These are phyloP conservation scores for Eucalyptus dawsonii DNA, from an alignment of 345 rosid species.

Conservation along the genomic window DNA sequence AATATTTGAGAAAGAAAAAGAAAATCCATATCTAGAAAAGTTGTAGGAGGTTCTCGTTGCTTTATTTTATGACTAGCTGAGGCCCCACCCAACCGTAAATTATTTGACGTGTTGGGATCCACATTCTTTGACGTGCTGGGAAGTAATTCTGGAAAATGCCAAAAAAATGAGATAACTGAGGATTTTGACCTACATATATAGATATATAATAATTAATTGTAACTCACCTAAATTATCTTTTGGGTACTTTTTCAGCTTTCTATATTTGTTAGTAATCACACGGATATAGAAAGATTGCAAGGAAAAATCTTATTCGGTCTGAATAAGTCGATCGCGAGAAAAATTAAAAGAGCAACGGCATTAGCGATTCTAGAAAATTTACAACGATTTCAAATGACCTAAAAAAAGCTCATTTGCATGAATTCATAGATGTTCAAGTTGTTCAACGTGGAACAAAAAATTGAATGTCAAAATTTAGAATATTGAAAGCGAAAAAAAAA, in stretches of 20 bases:
- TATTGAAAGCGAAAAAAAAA: neutral
- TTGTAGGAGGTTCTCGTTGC: neutral
- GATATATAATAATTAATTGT: neutral
- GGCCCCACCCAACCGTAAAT: neutral
- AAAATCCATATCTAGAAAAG: neutral
- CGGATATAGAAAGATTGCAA: neutral
- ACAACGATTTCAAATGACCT: neutral
- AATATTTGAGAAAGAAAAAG: neutral
- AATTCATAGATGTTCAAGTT: neutral
- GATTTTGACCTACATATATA: neutral
- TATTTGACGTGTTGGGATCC: neutral
- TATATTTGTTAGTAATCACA: neutral
- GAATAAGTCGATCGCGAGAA: neutral
- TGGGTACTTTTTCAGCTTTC: neutral
- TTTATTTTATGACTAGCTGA: neutral
- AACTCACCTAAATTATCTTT: neutral
- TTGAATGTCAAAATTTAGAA: neutral
- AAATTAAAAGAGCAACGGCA: neutral
- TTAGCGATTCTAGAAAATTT: neutral
- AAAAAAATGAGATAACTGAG: neutral
- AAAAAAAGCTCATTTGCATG: neutral
- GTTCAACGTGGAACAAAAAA: neutral
- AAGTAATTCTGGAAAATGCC: neutral
- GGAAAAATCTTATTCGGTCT: neutral
- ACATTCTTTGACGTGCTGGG: neutral